Evolutionary conservation across 2,329 filamentous ascomycete genomes (phyloP).

Genomic region (Sporothrix variecibatus): DNA sequence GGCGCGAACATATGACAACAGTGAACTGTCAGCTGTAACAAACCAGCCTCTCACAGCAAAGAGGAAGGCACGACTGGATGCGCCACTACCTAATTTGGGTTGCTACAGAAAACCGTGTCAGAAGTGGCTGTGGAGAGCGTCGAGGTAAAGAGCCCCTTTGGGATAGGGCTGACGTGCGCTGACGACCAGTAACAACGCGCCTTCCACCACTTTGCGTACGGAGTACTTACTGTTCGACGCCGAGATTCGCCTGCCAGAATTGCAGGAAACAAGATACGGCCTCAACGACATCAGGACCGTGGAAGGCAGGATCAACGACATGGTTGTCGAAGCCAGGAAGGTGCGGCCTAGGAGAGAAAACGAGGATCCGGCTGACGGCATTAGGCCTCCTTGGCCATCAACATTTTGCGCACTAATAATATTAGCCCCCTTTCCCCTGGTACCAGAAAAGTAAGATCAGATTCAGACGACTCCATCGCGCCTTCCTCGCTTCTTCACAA

Average conservation of each 20-base stretch:
- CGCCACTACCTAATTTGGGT: background rate
- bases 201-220: background rate
- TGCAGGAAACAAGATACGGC: background rate
- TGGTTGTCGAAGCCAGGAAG: background rate
- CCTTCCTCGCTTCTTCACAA: background rate
- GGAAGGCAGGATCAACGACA: background rate
- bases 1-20: background rate
- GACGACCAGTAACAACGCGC: background rate
- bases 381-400: background rate
- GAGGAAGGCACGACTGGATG: background rate
- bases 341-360: background rate
- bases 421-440: background rate
- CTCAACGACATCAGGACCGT: background rate
- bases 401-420: background rate
- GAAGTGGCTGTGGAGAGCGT: too few species aligned
- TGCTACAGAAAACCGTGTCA: too few species aligned
- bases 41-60: background rate
- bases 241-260: background rate
- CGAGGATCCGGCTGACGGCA: background rate
- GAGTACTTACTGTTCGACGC: background rate
- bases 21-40: background rate
- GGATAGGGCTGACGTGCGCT: background rate
- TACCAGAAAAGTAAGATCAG: background rate
- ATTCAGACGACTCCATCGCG: background rate
- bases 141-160: background rate